phyloP scores from a whole-genome alignment of 2,329 filamentous ascomycete species.

The Clonostachys chloroleuca region DNA sequence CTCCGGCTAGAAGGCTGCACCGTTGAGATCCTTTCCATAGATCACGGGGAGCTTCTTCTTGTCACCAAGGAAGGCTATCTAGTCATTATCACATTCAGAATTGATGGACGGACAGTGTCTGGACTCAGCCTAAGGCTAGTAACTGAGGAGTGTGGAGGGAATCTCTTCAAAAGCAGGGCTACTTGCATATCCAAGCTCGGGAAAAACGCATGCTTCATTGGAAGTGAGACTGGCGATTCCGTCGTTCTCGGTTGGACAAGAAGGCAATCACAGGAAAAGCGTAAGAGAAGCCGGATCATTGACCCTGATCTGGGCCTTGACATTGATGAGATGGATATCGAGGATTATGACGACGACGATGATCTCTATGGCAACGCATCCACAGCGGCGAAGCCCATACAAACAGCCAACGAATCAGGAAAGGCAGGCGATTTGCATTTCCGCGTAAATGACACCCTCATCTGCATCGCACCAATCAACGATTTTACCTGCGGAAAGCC shows the following conservation, averaged over 20 bases:
- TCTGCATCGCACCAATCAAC: slow-evolving; percentile 75
- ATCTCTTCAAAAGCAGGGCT: slow-evolving; percentile 54
- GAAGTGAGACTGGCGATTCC: slow-evolving; percentile 80
- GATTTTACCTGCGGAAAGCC: slow-evolving; percentile 67
- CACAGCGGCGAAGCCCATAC: slow-evolving; percentile 52
- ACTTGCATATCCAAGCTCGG: slow-evolving; percentile 69
- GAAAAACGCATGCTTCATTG: slow-evolving; percentile 72
- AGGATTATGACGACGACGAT: slow-evolving; percentile 62
- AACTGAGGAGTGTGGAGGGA: slow-evolving; percentile 56
- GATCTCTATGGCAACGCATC: slow-evolving; percentile 57
- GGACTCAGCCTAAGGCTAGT: slow-evolving; percentile 72
- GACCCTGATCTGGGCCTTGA: slow-evolving; percentile 45
- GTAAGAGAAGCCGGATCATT: slow-evolving; percentile 56
- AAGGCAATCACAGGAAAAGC: slow-evolving; percentile 59
- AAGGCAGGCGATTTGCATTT: slow-evolving; percentile 67
- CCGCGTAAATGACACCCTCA: slow-evolving; percentile 69
- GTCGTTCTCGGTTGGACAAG: slow-evolving; percentile 75
- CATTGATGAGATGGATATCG: slow-evolving; percentile 45
- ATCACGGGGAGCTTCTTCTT: slow-evolving; percentile 80
- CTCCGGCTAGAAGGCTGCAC: slow-evolving; percentile 78
- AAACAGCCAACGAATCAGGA: slow-evolving; percentile 28
- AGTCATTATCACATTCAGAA: slow-evolving; percentile 72
- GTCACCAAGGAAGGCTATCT: slow-evolving; percentile 72
- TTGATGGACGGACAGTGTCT: slow-evolving; percentile 89
- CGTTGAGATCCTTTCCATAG: slow-evolving; percentile 70